Percentiles rank a stretch among this genome's conserved stretches.
These are phyloP conservation scores for Trichophyton schoenleinii DNA, from an alignment of 2,329 filamentous ascomycete species.

Conservation along the genomic window DNA sequence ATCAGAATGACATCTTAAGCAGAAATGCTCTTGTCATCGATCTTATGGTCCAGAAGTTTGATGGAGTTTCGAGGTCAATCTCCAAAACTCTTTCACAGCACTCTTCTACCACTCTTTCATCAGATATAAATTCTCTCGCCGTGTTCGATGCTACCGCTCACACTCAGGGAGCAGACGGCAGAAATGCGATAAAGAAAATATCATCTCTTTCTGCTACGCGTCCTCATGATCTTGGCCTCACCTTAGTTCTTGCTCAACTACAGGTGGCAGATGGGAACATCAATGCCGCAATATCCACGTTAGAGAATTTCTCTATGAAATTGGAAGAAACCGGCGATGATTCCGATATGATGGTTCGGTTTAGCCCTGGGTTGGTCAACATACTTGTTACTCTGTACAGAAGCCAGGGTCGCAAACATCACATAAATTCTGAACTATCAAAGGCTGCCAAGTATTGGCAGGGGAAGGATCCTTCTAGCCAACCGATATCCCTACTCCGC, in stretches of 20 bases:
- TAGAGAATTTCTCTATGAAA: conserved; percentile 62
- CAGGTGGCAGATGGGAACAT: conserved; percentile 61
- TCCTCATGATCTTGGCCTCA: conserved; percentile 66
- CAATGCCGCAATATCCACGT: conserved; percentile 57
- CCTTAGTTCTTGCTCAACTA: conserved; percentile 69
- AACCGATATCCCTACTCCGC: conserved; percentile 55
- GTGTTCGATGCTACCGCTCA: conserved; percentile 64
- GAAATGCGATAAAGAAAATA: conserved; percentile 57
- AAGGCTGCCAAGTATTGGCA: conserved; percentile 76
- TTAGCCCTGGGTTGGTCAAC: conserved; percentile 72
- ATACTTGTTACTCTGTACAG: conserved; percentile 68
- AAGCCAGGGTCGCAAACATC: conserved; percentile 57
- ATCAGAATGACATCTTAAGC: conserved; percentile 42
- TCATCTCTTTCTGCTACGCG: conserved; percentile 58
- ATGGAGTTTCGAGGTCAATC: conserved; percentile 46
- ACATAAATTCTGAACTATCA: conserved; percentile 60
- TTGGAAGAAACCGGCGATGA: conserved; percentile 51
- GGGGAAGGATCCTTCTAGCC: conserved; percentile 43
- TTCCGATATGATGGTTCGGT: conserved; percentile 57
- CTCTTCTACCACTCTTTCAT: conserved; percentile 37
- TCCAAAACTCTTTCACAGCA: conserved; percentile 37
- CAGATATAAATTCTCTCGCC: conserved; percentile 44
- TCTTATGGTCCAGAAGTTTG: conserved; percentile 48
- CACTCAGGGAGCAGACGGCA: conserved; percentile 50
- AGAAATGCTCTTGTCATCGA: conserved; percentile 46